Base-by-base conservation (phyloP, 2,329 filamentous ascomycete genomes). In the Exophiala sideris region DNA sequence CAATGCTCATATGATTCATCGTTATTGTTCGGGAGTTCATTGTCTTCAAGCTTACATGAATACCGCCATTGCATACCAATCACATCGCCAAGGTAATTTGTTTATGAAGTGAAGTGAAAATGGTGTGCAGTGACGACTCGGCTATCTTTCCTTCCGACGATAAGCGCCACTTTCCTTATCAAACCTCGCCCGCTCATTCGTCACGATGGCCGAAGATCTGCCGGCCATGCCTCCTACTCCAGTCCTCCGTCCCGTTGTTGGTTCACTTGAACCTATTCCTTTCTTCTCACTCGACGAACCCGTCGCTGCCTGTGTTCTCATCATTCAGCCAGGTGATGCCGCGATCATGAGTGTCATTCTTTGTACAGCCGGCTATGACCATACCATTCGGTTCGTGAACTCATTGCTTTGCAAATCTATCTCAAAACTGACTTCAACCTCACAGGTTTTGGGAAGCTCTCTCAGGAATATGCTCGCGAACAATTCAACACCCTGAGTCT, bases 401-500 rank as follows among this genome's bases (percentile, higher is more conserved):
- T 36, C 29, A 32, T 11, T 11, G 29, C 48, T 32, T 16, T 36
- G 39, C 54, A 18, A 16, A 45, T 39, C 34, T 48, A 36, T 35
- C 36, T 32, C 21, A 20, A 45, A 12, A 48, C 50, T 60, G 21
- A 48, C 47, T 45, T 41, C 45, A 58, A 45, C 57, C 8, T 29
- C 45, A 41, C 68, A 95, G 91, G 61, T 99, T 99, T 77, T 99
- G 94, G 94, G 94, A 99, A 74, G 94, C 94, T 1, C 82, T 99
- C 52, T 96, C 91, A 9, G 94, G 94, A 50, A 97, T 99, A 66
- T 99, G 94, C 76, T 96, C 91, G 39, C 89, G 94, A 62, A 99
- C 94, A 18, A 97, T 99, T 64, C 94, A 96, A 65, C 92, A 99
- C 68, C 90, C 94, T 2, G 94, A 99, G 73, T 97, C 92, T 8